Percentiles rank a stretch among this genome's conserved stretches.
Evolutionary conservation across 2,329 filamentous ascomycete species (phyloP).

Genomic region (Venturia pyrina): DNA sequence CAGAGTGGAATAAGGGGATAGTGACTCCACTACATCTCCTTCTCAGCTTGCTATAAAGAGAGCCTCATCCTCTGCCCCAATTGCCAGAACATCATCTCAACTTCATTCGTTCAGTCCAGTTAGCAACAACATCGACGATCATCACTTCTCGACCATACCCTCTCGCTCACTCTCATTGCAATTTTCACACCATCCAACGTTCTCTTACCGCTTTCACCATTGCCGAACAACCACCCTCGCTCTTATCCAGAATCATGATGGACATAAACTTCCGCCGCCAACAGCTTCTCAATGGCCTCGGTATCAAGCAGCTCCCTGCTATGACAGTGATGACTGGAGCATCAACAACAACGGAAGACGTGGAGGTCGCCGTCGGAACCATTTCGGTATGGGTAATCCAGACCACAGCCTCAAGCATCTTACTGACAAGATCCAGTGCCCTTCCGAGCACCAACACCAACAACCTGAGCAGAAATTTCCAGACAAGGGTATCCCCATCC

Average conservation of each 20-base stretch:
- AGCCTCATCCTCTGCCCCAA: too few species aligned
- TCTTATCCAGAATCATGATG: slow-evolving; percentile 4
- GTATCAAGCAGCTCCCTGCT: slow-evolving; percentile 5
- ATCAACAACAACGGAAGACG: not conserved
- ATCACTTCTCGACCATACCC: not conserved
- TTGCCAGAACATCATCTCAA: not conserved
- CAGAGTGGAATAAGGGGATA: not conserved
- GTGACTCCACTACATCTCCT: not conserved
- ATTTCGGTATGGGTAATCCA: not conserved
- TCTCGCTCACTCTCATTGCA: not conserved
- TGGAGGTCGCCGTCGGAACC: not conserved
- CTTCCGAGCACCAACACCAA: not conserved
- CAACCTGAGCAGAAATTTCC: not conserved
- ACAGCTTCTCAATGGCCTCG: not conserved
- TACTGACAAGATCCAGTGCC: not conserved
- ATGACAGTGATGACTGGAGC: slow-evolving; percentile 2
- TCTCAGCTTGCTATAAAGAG: slow-evolving; percentile 2
- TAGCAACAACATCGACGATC: not conserved
- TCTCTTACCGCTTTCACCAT: not conserved
- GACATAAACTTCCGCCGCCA: slow-evolving; percentile 6
- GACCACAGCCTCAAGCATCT: not conserved
- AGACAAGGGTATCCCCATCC: not conserved
- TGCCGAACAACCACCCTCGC: slow-evolving; percentile 1
- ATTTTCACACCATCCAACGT: not conserved
- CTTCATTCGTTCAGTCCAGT: not conserved